These are phyloP conservation scores for Calonectria multiphialidica DNA, from an alignment of 2,329 filamentous ascomycete species.

Conservation along the genomic window DNA sequence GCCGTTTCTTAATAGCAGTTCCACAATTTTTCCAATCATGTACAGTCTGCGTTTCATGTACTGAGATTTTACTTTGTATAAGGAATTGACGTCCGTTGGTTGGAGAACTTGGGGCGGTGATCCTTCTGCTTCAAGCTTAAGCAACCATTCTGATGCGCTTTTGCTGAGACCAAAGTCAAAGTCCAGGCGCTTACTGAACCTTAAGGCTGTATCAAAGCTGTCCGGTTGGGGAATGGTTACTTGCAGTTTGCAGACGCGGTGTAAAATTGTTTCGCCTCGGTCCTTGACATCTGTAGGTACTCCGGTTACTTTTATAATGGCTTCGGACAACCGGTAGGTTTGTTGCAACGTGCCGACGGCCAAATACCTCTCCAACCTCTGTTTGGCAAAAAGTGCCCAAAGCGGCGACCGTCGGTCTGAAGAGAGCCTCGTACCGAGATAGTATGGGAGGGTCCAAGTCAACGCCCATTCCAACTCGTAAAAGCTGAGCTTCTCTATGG, in stretches of 20 bases:
- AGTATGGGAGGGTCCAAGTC: background rate
- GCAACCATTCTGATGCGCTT: background rate
- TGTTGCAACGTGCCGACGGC: constrained; percentile 6
- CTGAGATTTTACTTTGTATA: background rate
- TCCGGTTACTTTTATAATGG: background rate
- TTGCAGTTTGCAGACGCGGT: background rate
- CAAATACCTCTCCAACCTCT: background rate
- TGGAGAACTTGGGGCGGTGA: background rate
- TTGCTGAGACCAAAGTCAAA: background rate
- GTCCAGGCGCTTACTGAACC: background rate
- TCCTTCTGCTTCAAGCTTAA: background rate
- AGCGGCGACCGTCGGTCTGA: background rate
- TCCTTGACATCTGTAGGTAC: background rate
- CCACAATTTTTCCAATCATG: background rate
- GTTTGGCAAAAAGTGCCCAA: background rate
- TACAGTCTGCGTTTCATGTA: background rate
- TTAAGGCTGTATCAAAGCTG: background rate
- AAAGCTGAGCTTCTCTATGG: background rate
- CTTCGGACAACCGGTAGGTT: background rate
- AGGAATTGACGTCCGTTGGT: background rate
- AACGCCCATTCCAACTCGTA: constrained; percentile 2
- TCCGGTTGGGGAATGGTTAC: background rate
- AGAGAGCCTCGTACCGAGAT: background rate
- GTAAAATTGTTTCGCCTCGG: background rate
- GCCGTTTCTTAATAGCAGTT: background rate